These are phyloP conservation scores for Trichoderma gamsii DNA, from an alignment of 495 filamentous ascomycete genomes.

Conservation along the genomic window DNA sequence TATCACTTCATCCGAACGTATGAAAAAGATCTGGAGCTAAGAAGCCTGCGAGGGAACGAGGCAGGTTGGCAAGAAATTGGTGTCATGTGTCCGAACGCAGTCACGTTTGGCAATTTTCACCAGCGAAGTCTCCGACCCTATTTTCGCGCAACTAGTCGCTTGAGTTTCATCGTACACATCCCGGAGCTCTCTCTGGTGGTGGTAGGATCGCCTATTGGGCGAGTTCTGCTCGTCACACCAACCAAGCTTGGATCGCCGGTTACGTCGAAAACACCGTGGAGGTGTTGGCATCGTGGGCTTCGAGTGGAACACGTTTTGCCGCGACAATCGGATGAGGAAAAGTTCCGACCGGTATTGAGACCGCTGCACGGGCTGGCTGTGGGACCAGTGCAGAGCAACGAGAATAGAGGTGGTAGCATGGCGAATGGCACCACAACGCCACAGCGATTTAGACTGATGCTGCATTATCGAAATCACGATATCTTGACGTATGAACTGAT, in stretches of 20 bases:
- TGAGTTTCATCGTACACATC: conserved; percentile 71
- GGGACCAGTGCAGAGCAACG: conserved; percentile 38
- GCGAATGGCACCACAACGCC: conserved; percentile 34
- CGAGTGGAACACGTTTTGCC: conserved; percentile 41
- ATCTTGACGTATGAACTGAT: conserved; percentile 75
- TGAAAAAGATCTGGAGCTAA: conserved; percentile 16
- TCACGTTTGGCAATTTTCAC: conserved; percentile 34
- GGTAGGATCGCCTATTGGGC: conserved; percentile 65
- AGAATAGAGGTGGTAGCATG: conserved; percentile 32
- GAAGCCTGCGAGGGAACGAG: background rate
- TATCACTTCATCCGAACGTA: conserved; percentile 15
- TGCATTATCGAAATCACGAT: conserved; percentile 69
- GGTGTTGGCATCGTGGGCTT: conserved; percentile 28
- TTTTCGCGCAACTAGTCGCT: conserved; percentile 48
- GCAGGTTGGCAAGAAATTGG: conserved; percentile 15
- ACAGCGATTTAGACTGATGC: conserved; percentile 61
- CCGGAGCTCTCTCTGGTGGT: conserved; percentile 74
- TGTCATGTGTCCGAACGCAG: conserved; percentile 38
- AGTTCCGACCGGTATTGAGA: conserved; percentile 30
- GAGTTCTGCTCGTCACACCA: conserved; percentile 66
- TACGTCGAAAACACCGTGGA: background rate
- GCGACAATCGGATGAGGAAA: conserved; percentile 32
- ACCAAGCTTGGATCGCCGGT: conserved; percentile 37
- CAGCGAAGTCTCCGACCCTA: conserved; percentile 26
- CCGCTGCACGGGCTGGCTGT: conserved; percentile 39